phyloP scores from a whole-genome alignment of 2,329 filamentous ascomycete genomes.

The Monascus ruber region DNA sequence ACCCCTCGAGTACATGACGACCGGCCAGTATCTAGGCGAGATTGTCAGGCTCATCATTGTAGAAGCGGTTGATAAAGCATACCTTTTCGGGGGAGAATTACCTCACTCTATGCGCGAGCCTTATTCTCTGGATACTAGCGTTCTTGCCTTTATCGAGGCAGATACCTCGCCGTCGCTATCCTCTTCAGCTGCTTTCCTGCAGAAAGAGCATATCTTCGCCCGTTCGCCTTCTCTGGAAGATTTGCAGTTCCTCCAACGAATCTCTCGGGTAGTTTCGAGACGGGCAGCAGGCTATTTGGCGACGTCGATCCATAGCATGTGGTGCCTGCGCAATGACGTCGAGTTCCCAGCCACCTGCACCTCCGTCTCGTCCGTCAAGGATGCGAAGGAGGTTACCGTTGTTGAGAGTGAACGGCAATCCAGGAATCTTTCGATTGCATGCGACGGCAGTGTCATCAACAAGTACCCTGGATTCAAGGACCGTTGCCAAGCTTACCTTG shows the following conservation, averaged over 20 bases:
- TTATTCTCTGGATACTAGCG: conserved; percentile 49
- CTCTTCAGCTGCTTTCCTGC: conserved; percentile 35
- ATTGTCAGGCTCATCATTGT: conserved; percentile 50
- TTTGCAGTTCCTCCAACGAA: conserved; percentile 42
- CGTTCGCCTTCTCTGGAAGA: conserved; percentile 38
- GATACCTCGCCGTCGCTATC: conserved; percentile 29
- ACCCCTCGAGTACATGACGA: conserved; percentile 53
- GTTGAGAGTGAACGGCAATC: conserved; percentile 18
- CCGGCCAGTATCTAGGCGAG: conserved; percentile 53
- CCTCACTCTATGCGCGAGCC: conserved; percentile 44
- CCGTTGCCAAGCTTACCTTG: conserved; percentile 33
- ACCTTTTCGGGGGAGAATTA: conserved; percentile 46
- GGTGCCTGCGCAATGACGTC: conserved; percentile 41
- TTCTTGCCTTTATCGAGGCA: conserved; percentile 46
- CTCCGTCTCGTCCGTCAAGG: conserved; percentile 14
- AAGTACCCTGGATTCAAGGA: conserved; percentile 40
- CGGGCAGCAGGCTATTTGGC: conserved; percentile 53
- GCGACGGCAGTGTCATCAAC: conserved; percentile 42
- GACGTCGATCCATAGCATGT: conserved; percentile 51
- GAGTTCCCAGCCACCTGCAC: conserved; percentile 26
- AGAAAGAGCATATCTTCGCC: conserved; percentile 40
- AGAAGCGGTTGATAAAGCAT: conserved; percentile 46
- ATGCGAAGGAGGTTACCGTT: conserved; percentile 22
- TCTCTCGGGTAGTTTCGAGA: conserved; percentile 43
- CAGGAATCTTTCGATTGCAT: conserved; percentile 35